phyloP scores from a whole-genome alignment of 1,139 yeast genomes.

The Suhomyces wounanorum region DNA sequence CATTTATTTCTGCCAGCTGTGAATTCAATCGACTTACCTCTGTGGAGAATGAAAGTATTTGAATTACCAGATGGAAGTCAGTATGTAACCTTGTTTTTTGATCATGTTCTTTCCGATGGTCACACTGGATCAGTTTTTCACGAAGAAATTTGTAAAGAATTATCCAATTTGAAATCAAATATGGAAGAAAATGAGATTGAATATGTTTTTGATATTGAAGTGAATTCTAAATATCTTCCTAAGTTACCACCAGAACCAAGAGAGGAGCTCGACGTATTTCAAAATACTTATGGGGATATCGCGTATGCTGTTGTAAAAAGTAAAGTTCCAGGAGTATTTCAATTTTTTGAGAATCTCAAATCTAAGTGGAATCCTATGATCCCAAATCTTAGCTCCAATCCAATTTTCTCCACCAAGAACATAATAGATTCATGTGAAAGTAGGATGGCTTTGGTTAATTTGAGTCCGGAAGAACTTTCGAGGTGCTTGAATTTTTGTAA shows the following conservation, averaged over 20 bases:
- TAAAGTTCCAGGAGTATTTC: neutral
- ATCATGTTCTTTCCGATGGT: constrained; percentile 19
- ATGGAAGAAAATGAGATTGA: constrained; percentile 3
- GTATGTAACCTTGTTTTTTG: constrained; percentile 13
- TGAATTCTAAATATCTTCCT: neutral
- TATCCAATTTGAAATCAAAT: constrained; percentile 5
- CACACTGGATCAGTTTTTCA: constrained; percentile 15
- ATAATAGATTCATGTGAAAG: neutral
- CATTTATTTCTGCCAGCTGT: constrained; percentile 13
- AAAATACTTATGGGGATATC: neutral
- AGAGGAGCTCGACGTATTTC: neutral
- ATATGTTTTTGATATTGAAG: neutral
- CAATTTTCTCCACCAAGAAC: neutral
- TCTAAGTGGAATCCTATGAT: neutral
- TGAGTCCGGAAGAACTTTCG: neutral
- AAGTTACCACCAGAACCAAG: neutral
- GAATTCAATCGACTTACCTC: constrained; percentile 20
- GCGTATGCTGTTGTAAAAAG: neutral
- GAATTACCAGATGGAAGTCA: constrained; percentile 6
- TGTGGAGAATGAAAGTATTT: constrained; percentile 31
- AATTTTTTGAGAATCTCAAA: neutral
- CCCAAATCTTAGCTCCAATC: neutral
- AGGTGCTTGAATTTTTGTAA: constrained; percentile 8
- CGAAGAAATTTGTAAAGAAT: constrained; percentile 10
- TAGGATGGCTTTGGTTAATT: neutral